Evolutionary conservation across 768 basidiomycete species (phyloP).

Genomic region (Lyophyllum shimeji): DNA sequence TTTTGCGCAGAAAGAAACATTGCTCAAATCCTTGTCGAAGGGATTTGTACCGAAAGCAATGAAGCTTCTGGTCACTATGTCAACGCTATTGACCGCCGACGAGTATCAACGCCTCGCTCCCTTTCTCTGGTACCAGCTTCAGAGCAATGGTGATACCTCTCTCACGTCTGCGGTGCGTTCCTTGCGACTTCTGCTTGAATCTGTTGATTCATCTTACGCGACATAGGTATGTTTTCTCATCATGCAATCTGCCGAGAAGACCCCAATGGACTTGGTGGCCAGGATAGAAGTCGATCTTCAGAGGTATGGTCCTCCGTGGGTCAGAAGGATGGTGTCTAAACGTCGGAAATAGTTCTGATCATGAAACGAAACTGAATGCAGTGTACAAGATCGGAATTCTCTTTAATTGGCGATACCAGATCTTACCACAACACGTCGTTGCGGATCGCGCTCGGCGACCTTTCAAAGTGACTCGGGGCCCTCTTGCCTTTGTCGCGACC

Average conservation of each 20-base stretch:
- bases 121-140: slow-evolving; percentile 56
- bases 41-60: slow-evolving; percentile 47
- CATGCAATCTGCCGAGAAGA: slow-evolving; percentile 75
- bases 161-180: slow-evolving; percentile 50
- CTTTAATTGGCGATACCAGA: slow-evolving; percentile 68
- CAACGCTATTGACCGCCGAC: slow-evolving; percentile 45
- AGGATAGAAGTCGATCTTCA: slow-evolving; percentile 55
- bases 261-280: slow-evolving; percentile 43
- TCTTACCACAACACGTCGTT: slow-evolving; percentile 60
- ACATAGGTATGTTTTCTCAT: slow-evolving; percentile 59
- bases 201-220: background rate
- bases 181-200: background rate
- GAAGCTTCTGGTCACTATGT: slow-evolving; percentile 64
- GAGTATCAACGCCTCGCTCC: slow-evolving; percentile 55
- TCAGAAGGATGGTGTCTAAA: background rate
- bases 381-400: slow-evolving; percentile 56
- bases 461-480: slow-evolving; percentile 69
- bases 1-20: slow-evolving; percentile 34
- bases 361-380: slow-evolving; percentile 47
- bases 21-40: slow-evolving; percentile 44
- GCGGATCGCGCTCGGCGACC: slow-evolving; percentile 62
- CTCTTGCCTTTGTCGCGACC: slow-evolving; percentile 72
- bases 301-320: slow-evolving; percentile 37
- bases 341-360: slow-evolving; percentile 43
- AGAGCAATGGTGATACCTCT: slow-evolving; percentile 41